Evolutionary conservation across 768 basidiomycete genomes (phyloP), one percentile per base, ranked within the genome.

Genomic region (Termitomyces sp.): DNA sequence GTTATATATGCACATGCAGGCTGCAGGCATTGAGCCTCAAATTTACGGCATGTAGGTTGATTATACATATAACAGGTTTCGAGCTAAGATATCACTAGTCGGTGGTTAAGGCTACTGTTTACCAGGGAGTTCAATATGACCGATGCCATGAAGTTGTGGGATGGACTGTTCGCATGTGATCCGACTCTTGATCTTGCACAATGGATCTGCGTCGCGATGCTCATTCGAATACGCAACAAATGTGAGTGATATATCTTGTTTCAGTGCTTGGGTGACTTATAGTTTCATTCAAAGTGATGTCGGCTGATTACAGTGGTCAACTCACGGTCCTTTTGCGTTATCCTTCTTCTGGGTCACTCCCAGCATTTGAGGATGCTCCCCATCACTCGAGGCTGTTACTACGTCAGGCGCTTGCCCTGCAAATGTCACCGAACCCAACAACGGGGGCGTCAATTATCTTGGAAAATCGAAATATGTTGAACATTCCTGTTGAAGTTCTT

Each of bases 161-260:
- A 99, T 70, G 94, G 89, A 0, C 69, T 98, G 9, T 96, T 99
- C 69, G 92, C 96, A 0, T 87, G 85, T 59, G 92, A 94, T 72
- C 81, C 90, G 20, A 78, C 87, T 0, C 75, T 96, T 30, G 84
- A 87, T 52, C 73, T 97, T 38, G 84, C 88, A 1, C 85, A 87
- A 54, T 95, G 91, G 88, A 76, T 96, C 52, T 94, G 92, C 66
- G 86, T 98, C 20, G 91, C 93, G 1, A 95, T 98, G 94, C 81
- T 99, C 18, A 83, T 98, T 56, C 86, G 97, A 54, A 92, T 98
- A 65, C 87, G 97, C 49, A 94, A 94, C 66, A 80, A 90, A 66
- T 71, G 94, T 94, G 64, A 73, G n/a, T 52, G 53, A 32, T 56
- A 18, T 53, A 18, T 28, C 53, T 58, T 42, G 6, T 33, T 54